Percentiles rank a stretch among this genome's conserved stretches.
Evolutionary conservation across 305 asterid genomes (phyloP).

Genomic region (Fraxinus greggii): DNA sequence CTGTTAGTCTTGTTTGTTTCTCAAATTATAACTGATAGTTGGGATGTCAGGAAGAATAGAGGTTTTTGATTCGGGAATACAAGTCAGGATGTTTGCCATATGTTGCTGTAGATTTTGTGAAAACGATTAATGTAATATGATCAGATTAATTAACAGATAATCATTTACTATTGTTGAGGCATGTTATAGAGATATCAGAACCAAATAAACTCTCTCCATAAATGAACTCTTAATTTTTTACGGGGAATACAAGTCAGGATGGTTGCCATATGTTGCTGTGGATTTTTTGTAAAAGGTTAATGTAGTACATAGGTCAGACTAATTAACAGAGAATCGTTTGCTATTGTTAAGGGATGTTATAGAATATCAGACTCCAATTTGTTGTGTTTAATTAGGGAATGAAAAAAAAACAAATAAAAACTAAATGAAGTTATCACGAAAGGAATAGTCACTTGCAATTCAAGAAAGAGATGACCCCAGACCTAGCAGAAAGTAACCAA

Average conservation of each 20-base stretch:
- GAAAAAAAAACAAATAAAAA: not conserved
- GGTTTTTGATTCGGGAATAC: not conserved
- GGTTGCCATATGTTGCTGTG: not conserved
- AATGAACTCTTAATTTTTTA: not conserved
- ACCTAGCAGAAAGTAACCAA: not conserved
- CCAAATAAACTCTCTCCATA: not conserved
- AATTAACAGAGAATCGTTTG: not conserved
- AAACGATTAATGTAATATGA: not conserved
- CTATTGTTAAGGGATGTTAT: not conserved
- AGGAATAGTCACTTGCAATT: not conserved
- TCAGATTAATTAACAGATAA: not conserved
- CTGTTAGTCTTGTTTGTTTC: not conserved
- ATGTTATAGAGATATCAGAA: not conserved
- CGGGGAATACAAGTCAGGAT: not conserved
- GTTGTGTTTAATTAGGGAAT: not conserved
- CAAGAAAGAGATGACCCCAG: not conserved
- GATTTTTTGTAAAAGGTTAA: not conserved
- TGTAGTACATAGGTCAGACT: not conserved
- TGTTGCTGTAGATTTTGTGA: not conserved
- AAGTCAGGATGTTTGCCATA: not conserved
- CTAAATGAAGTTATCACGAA: not conserved
- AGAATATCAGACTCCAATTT: not conserved
- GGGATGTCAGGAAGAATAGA: not conserved
- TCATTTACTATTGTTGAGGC: not conserved
- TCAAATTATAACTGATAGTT: not conserved